These are phyloP conservation scores for Mycena floridula DNA, from an alignment of 768 basidiomycete species.

Conservation along the genomic window DNA sequence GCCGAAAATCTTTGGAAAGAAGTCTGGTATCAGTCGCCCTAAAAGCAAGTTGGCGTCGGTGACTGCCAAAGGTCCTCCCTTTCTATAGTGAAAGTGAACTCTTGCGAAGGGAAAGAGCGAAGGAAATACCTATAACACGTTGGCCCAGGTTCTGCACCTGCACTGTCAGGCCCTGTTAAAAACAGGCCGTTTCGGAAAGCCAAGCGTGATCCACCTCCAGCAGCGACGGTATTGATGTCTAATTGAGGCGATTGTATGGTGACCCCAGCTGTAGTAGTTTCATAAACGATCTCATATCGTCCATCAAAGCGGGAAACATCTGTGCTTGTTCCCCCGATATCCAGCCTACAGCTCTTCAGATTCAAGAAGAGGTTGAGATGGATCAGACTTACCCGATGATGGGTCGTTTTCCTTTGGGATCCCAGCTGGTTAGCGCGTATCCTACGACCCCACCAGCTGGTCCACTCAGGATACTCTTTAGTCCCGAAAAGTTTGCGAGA, in stretches of 20 bases:
- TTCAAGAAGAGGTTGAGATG: neutral
- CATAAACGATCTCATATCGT: conserved; percentile 87
- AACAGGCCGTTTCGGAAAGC: conserved; percentile 89
- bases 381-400: conserved; percentile 76
- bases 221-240: conserved; percentile 94
- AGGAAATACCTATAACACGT: conserved; percentile 72
- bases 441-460: conserved; percentile 97
- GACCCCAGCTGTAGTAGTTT: conserved; percentile 92
- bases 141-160: conserved; percentile 91
- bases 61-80: conserved; percentile 86
- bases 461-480: conserved; percentile 90
- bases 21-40: conserved; percentile 82
- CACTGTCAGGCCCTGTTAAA: conserved; percentile 86
- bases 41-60: conserved; percentile 92
- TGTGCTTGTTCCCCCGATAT: conserved; percentile 94
- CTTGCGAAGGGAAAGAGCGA: neutral
- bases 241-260: conserved; percentile 90
- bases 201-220: conserved; percentile 88
- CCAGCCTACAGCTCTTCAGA: conserved; percentile 43
- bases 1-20: conserved; percentile 95
- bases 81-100: conserved; percentile 35
- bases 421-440: conserved; percentile 90
- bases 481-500: conserved; percentile 78
- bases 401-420: conserved; percentile 58
- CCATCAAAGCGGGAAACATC: conserved; percentile 94